Conservation (phyloP, 768 basidiomycete species). For the Tephrocybe sp. region DNA sequence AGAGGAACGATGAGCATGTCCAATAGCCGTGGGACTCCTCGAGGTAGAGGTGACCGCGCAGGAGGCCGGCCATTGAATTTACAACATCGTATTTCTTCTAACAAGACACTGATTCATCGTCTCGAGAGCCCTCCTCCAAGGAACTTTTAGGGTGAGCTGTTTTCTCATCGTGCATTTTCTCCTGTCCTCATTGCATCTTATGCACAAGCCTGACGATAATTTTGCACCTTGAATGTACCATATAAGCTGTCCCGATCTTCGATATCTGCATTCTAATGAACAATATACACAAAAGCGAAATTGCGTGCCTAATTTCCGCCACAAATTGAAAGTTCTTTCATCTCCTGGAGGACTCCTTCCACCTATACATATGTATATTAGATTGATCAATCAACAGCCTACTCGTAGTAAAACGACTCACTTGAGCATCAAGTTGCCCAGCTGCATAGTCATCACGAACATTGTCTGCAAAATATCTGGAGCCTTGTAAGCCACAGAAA, state of each 20-base stretch:
- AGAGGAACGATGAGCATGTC: not conserved
- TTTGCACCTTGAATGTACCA: not conserved
- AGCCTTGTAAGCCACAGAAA: not conserved
- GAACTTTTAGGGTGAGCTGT: constrained; percentile 2
- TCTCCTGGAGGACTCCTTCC: constrained; percentile 95
- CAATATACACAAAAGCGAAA: constrained; percentile 1
- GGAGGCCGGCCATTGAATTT: constrained; percentile 12
- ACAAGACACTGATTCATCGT: constrained; percentile 19
- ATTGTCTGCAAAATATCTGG: constrained; percentile 83
- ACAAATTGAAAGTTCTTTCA: constrained; percentile 94
- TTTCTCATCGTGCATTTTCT: not conserved
- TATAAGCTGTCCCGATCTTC: not conserved
- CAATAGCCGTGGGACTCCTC: constrained; percentile 1
- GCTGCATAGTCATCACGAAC: constrained; percentile 97
- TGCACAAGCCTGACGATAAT: not conserved
- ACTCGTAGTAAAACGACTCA: constrained; percentile 23
- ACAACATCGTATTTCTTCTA: constrained; percentile 25
- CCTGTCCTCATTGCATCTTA: not conserved
- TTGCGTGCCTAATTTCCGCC: constrained; percentile 45
- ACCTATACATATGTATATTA: constrained; percentile 53
- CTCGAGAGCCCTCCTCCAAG: constrained; percentile 10
- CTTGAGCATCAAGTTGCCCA: constrained; percentile 93
- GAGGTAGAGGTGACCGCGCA: constrained; percentile 18
- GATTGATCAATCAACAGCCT: not conserved
- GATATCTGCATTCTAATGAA: not conserved